These are phyloP conservation scores for Paradendryphiella salina DNA, from an alignment of 2,329 filamentous ascomycete species.

Conservation along the genomic window DNA sequence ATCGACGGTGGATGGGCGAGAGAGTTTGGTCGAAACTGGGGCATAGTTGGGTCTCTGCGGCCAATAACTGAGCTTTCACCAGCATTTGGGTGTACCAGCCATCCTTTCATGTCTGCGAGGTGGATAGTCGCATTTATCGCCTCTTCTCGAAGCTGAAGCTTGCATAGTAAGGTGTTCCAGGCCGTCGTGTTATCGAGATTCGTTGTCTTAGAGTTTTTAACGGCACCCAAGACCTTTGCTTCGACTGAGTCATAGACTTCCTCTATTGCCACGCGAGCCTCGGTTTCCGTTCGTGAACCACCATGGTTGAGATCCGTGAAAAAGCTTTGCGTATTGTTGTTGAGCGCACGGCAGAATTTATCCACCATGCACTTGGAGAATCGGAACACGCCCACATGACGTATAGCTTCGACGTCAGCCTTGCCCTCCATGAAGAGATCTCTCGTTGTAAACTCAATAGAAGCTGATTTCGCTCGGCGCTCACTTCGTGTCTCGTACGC, in stretches of 20 bases:
- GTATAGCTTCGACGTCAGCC: slow-evolving; percentile 21
- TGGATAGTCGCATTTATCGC: slow-evolving; percentile 19
- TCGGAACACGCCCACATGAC: slow-evolving; percentile 31
- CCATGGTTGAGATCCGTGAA: slow-evolving; percentile 12
- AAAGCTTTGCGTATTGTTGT: slow-evolving; percentile 10
- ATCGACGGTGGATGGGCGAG: slow-evolving; percentile 5
- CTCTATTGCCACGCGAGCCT: slow-evolving; percentile 11
- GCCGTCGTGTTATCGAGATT: slow-evolving; percentile 18
- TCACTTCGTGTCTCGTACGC: slow-evolving; percentile 53
- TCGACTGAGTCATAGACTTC: slow-evolving; percentile 24
- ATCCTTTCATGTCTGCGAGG: slow-evolving; percentile 18
- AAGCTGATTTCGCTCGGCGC: slow-evolving; percentile 27
- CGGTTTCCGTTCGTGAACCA: slow-evolving; percentile 5
- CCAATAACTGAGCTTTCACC: neutral
- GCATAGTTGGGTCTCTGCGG: slow-evolving; percentile 64
- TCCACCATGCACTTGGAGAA: slow-evolving; percentile 35
- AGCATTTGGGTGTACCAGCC: slow-evolving; percentile 16
- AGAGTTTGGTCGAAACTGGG: slow-evolving; percentile 68
- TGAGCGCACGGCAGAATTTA: slow-evolving; percentile 20
- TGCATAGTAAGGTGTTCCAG: slow-evolving; percentile 33
- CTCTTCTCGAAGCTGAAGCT: slow-evolving; percentile 28
- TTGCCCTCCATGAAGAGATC: slow-evolving; percentile 20
- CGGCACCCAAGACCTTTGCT: slow-evolving; percentile 13
- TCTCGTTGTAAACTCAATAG: slow-evolving; percentile 26
- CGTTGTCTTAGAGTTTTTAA: slow-evolving; percentile 14